Base-by-base conservation (phyloP, 257 asterid species). In the Petrea volubilis region DNA sequence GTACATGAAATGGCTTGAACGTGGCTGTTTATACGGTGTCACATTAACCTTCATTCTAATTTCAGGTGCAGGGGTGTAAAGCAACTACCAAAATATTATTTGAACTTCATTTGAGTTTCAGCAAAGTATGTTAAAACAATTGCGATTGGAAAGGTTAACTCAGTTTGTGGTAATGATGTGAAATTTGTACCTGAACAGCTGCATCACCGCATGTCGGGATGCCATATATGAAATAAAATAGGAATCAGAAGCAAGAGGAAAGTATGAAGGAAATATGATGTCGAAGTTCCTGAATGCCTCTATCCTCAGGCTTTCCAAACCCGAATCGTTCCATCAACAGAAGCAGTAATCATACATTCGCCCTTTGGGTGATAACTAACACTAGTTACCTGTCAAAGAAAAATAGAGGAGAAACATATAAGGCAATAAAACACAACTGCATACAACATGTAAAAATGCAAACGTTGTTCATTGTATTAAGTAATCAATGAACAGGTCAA, bases 311-410 rank as follows among this genome's bases (percentile, higher is more conserved):
- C 73, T 83, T 86, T 93, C 98, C 98, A 93, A 72, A 93, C 98
- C 62, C 82, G 79, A 68, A 93, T 83, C 7, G 86, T 84, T 78
- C 97, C 96, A 86, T 93, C 98, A 55, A 89, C 98, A 25, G 98
- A 93, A 56, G 96, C 87, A 57, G 90, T 87, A 60, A 93, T 57
- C 97, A 93, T 93, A 78, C 97, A 89, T 62, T 81, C 86, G 20
- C 89, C 98, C 75, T 83, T 91, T 0, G 97, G 97, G 85, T 93
- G 98, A 81, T 87, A 93, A 77, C 96, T 93, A 15, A 87, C 98
- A 47, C 97, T 93, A 25, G 96, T 91, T 63, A 93, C 98, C 98
- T 93, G 87, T 74, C 70, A 40, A 59, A 24, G 62, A 74, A 43
- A 64, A n/a, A 15, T 23, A 31, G 69, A 29, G 12, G 24, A 51